Conservation (phyloP, 2,329 filamentous ascomycete species). For the Paraconiothyrium brasiliense region DNA sequence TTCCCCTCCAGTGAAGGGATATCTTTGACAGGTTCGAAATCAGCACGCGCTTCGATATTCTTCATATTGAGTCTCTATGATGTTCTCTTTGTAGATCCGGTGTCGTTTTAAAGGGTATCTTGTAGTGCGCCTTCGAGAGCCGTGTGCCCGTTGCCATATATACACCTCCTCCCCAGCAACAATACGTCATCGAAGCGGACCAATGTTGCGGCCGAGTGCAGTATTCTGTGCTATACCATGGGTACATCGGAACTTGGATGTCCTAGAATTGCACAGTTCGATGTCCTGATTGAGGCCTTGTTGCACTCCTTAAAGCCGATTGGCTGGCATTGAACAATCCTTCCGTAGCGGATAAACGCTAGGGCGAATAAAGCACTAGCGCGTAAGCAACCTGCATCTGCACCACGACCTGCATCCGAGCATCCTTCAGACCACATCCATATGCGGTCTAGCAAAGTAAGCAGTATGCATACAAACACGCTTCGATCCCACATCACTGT, state of each 20-base stretch:
- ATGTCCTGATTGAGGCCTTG: background rate
- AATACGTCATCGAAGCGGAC: conserved; percentile 6
- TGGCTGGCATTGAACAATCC: background rate
- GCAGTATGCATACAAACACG: conserved; percentile 16
- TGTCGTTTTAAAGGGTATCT: background rate
- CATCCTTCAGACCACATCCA: background rate
- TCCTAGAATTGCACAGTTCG: conserved; percentile 1
- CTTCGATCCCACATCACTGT: background rate
- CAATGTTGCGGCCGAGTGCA: background rate
- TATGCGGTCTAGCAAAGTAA: conserved; percentile 6
- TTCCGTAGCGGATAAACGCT: background rate
- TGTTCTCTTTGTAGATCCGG: background rate
- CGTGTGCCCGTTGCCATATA: background rate
- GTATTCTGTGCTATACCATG: background rate
- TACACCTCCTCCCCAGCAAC: background rate
- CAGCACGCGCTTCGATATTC: conserved; percentile 12
- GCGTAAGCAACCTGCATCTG: conserved; percentile 19
- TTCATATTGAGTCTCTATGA: background rate
- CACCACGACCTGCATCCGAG: background rate
- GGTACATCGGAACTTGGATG: background rate
- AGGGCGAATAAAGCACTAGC: conserved; percentile 5
- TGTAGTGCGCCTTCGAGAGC: background rate
- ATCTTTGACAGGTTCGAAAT: conserved; percentile 29
- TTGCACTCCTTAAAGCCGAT: background rate
- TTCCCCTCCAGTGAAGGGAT: conserved; percentile 33